Evolutionary conservation across 2,329 filamentous ascomycete genomes (phyloP).

Genomic region (Clarireedia paspali): DNA sequence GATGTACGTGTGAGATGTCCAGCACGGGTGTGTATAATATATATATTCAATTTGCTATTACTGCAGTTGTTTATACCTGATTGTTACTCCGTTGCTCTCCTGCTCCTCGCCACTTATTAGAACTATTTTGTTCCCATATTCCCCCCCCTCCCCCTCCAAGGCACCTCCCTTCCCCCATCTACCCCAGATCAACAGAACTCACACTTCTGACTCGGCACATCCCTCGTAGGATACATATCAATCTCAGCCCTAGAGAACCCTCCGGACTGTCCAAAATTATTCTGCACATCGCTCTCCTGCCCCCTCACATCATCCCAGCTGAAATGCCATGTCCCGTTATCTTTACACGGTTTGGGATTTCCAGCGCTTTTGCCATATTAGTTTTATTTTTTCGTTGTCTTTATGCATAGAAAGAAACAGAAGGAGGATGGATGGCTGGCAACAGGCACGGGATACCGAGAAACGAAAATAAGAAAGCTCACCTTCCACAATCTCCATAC

Average conservation of each 20-base stretch:
- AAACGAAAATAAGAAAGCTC: not conserved
- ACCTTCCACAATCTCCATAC: constrained; percentile 15
- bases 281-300: constrained; percentile 16
- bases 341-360: constrained; percentile 9
- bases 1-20: no score
- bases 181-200: constrained; percentile 17
- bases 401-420: not conserved
- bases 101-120: no score
- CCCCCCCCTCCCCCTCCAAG: not conserved
- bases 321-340: constrained; percentile 18
- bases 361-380: not conserved
- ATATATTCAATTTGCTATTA: no score
- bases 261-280: constrained; percentile 19
- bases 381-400: not conserved
- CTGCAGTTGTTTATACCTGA: no score
- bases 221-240: constrained; percentile 16
- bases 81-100: no score
- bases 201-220: constrained; percentile 13
- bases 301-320: constrained; percentile 16
- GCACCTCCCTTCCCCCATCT: not conserved
- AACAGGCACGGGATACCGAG: no score
- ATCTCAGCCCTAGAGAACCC: constrained; percentile 6
- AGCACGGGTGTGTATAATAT: no score
- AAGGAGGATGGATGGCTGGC: not conserved
- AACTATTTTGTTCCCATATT: no score